Percentiles rank a stretch among this genome's conserved stretches.
phyloP scores from a whole-genome alignment of 1,139 yeast species.

The Blastobotrys capitulatus region DNA sequence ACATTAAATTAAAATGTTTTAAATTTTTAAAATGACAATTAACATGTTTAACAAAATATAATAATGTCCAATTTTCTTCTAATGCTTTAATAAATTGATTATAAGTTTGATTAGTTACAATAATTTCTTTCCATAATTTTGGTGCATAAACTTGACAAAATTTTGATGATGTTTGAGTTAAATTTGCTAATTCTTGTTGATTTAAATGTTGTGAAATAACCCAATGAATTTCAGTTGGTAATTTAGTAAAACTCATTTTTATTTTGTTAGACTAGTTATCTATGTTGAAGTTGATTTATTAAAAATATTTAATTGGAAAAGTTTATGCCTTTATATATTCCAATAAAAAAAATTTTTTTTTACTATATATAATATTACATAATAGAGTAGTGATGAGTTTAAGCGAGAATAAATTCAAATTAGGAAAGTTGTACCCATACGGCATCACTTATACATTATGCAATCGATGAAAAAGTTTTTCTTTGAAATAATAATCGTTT shows the following conservation, averaged over 20 bases:
- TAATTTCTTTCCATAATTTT: neutral
- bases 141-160: constrained; percentile 1
- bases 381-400: too few species aligned
- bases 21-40: neutral
- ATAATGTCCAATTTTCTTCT: neutral
- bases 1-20: neutral
- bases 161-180: neutral
- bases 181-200: neutral
- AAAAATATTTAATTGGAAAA: too few species aligned
- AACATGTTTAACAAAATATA: neutral
- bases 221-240: constrained; percentile 6
- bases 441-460: too few species aligned
- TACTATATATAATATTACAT: too few species aligned
- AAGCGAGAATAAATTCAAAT: too few species aligned
- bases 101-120: neutral
- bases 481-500: too few species aligned
- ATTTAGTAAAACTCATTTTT: neutral
- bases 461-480: too few species aligned
- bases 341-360: too few species aligned
- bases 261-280: too few species aligned
- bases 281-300: too few species aligned
- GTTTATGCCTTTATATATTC: too few species aligned
- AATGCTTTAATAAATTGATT: neutral
- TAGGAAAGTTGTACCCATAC: too few species aligned
- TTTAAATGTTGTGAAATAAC: neutral